Percentiles rank a stretch among this genome's conserved stretches.
Conservation (phyloP, 495 filamentous ascomycete species). For the Daldinia vernicosa region DNA sequence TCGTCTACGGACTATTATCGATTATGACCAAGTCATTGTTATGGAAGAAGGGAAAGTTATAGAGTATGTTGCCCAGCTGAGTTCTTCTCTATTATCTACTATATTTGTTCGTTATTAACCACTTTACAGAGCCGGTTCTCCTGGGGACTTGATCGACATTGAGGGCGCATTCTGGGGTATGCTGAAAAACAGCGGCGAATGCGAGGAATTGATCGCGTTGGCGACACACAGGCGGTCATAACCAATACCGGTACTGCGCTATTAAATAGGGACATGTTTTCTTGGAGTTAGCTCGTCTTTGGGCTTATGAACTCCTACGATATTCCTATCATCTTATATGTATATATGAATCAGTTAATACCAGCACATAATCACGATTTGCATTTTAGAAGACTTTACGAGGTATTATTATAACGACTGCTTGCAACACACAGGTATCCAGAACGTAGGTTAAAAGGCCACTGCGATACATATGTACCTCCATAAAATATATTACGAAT, state of each 20-base stretch:
- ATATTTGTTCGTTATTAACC: not conserved
- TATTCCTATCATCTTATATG: not conserved
- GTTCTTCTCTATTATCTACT: not conserved
- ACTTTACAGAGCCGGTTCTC: slow-evolving; percentile 16
- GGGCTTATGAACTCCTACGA: not conserved
- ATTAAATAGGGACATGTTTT: not conserved
- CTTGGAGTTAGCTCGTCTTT: not conserved
- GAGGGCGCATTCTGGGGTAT: slow-evolving; percentile 29
- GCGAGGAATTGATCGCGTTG: slow-evolving; percentile 16
- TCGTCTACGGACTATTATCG: slow-evolving; percentile 63
- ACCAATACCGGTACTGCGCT: not conserved
- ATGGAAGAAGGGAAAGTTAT: slow-evolving; percentile 45
- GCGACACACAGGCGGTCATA: not conserved
- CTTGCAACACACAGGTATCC: too few relatives aligned
- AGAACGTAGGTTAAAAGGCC: too few relatives aligned
- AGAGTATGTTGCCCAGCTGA: slow-evolving; percentile 31
- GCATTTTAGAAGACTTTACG: too few relatives aligned
- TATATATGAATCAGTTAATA: not conserved
- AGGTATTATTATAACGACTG: too few relatives aligned
- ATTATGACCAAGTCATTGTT: slow-evolving; percentile 48
- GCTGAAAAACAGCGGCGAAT: slow-evolving; percentile 30
- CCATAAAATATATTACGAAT: too few relatives aligned
- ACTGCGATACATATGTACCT: too few relatives aligned
- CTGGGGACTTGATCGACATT: slow-evolving; percentile 12
- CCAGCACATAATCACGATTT: not conserved